phyloP scores from a whole-genome alignment of 2,329 filamentous ascomycete genomes.

The Tolypocladium guangdongense region DNA sequence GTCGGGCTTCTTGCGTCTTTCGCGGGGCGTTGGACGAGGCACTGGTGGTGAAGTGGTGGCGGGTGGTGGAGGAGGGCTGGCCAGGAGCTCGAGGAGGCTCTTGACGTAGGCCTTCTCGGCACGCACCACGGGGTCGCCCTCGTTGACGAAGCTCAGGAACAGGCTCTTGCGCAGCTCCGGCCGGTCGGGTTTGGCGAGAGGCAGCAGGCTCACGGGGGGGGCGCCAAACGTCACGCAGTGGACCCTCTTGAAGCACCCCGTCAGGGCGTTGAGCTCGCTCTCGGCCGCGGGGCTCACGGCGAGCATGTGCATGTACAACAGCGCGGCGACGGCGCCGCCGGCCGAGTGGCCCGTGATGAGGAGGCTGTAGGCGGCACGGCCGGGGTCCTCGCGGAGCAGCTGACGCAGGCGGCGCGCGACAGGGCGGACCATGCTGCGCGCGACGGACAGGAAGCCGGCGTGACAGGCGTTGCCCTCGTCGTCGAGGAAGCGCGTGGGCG shows the following conservation, averaged over 20 bases:
- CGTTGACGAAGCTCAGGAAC: conserved; percentile 74
- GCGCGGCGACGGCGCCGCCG: conserved; percentile 69
- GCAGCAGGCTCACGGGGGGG: conserved; percentile 63
- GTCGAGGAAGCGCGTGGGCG: conserved; percentile 62
- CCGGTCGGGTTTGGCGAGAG: conserved; percentile 48
- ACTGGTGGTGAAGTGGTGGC: not conserved
- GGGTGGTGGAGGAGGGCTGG: conserved; percentile 40
- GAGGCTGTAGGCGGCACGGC: conserved; percentile 54
- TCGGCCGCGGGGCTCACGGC: conserved; percentile 38
- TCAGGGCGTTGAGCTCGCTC: conserved; percentile 60
- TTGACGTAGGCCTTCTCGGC: conserved; percentile 69
- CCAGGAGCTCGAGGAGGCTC: conserved; percentile 61
- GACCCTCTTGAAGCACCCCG: conserved; percentile 62
- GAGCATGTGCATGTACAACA: conserved; percentile 78
- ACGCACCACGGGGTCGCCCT: conserved; percentile 70
- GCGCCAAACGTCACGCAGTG: conserved; percentile 84
- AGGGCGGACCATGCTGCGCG: conserved; percentile 61
- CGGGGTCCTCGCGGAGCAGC: conserved; percentile 61
- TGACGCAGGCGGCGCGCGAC: conserved; percentile 60
- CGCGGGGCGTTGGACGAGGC: not conserved
- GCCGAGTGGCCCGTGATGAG: conserved; percentile 82
- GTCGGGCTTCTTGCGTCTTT: conserved; percentile 1
- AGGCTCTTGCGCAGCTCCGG: conserved; percentile 49
- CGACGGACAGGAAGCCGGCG: conserved; percentile 67
- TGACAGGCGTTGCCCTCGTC: conserved; percentile 70